Conservation (phyloP, 2,329 filamentous ascomycete species). For the Akanthomyces muscarius region DNA sequence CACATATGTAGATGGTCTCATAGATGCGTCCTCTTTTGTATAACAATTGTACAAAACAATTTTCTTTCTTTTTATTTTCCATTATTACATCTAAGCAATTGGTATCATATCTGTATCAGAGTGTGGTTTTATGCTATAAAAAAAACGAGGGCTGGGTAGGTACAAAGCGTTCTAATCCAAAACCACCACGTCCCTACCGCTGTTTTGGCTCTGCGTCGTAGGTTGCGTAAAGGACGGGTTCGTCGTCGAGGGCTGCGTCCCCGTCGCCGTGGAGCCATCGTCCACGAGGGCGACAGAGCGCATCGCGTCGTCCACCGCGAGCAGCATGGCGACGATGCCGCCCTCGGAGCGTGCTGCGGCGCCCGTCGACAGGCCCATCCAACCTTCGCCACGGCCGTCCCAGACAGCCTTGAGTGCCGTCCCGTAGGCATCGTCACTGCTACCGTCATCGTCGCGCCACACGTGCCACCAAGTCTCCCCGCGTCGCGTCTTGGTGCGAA, state of each 20-base stretch:
- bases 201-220: not conserved
- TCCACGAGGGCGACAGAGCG: constrained; percentile 26
- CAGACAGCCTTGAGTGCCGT: constrained; percentile 43
- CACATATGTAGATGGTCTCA: not conserved
- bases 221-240: not conserved
- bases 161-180: constrained; percentile 5
- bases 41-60: not conserved
- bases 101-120: constrained; percentile 9
- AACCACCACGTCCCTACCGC: constrained; percentile 11
- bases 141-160: not conserved
- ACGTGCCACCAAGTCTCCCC: constrained; percentile 51
- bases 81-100: constrained; percentile 10
- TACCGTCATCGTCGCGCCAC: constrained; percentile 29
- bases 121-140: not conserved
- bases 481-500: constrained; percentile 46
- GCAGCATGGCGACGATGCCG: constrained; percentile 45
- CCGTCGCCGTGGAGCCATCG: not conserved
- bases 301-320: constrained; percentile 45
- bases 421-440: constrained; percentile 32
- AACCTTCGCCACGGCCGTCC: constrained; percentile 40
- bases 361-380: constrained; percentile 45
- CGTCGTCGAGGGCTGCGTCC: not conserved
- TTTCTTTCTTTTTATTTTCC: not conserved
- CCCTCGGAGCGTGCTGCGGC: constrained; percentile 40
- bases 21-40: not conserved